Base-by-base conservation (phyloP, 2,329 filamentous ascomycete species). In the Microsporum ferrugineum region DNA sequence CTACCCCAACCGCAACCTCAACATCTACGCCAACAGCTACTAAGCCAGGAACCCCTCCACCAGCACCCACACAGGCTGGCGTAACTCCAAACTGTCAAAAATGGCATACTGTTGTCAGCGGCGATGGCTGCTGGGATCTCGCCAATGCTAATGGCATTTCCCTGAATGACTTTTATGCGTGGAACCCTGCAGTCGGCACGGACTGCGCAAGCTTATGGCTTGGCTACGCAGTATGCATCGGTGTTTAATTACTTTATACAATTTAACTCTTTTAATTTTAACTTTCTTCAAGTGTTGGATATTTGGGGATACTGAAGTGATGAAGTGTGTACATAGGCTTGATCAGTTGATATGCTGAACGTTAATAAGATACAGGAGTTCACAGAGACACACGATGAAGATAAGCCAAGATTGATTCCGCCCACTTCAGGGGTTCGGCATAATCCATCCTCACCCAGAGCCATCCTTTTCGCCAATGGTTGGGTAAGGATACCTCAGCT, bases 111-210 rank as follows among this genome's bases (percentile, higher is more conserved):
- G 39, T 43, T 14, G 39, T 43, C 2, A 43, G 39, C 39, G 39
- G 39, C 2, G 39, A 43, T 43, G 17, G 12, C 39, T 43, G 39
- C 39, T 43, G 12, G 10, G 39, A 43, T n/a, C 14, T 43, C 39
- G 10, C 39, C 39, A n/a, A 5, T 3, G 12, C 14, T 5, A 64
- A 68, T 49, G 31, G 23, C 3, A 64, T 70, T 2, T 61, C 61
- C 0, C 43, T 59, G 10, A 29, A 41, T 1, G 8, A 68, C 1
- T 69, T 68, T 60, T 49, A 59, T 6, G 49, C 47, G 3, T 70
- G 67, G 67, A 69, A 68, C 64, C 65, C 66, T 5, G 34, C 38
- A 5, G 64, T 66, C n/a, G 34, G 34, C 14, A 27, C 34, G 1
- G n/a, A 12, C 34, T 57, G 55, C 31, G 7, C 8, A 34, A 39